A percentile compares a stretch with the other conserved stretches of the same genome.
phyloP scores from a whole-genome alignment of 2,329 filamentous ascomycete species.

The Cryphonectria naterciae region DNA sequence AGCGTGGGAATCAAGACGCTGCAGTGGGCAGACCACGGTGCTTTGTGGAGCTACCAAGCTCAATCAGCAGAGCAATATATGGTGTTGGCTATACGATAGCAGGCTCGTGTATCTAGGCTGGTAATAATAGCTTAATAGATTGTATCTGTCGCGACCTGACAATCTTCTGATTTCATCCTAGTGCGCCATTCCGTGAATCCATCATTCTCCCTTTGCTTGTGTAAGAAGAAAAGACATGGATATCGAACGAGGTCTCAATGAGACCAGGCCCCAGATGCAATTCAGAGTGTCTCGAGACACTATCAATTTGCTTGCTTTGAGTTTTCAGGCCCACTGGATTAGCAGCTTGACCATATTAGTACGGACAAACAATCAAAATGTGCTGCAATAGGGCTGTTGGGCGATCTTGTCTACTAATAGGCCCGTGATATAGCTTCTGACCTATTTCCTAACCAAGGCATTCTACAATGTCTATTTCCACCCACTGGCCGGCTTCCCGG shows the following conservation, averaged over 20 bases:
- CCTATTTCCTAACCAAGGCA: not conserved
- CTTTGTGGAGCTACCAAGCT: not conserved
- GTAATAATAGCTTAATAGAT: not conserved
- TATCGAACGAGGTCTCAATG: not conserved
- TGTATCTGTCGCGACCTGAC: not conserved
- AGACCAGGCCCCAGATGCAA: too few relatives aligned
- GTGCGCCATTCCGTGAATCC: not conserved
- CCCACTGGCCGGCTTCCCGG: not conserved
- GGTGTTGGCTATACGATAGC: not conserved
- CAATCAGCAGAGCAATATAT: not conserved
- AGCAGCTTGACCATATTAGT: too few relatives aligned
- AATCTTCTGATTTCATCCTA: not conserved
- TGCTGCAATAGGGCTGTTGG: too few relatives aligned
- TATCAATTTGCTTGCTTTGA: too few relatives aligned
- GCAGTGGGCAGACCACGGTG: not conserved
- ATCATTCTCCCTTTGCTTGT: not conserved
- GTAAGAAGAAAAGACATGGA: not conserved
- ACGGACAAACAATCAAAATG: too few relatives aligned
- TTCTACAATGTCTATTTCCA: constrained; percentile 10
- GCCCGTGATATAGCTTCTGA: not conserved
- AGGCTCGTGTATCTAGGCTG: not conserved
- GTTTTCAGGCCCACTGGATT: too few relatives aligned
- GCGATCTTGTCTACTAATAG: too few relatives aligned
- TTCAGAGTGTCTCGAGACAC: too few relatives aligned
- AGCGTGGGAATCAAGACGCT: not conserved